Conservation (phyloP, 73 alveolate genomes). For the Tetrahymena elliotti region DNA sequence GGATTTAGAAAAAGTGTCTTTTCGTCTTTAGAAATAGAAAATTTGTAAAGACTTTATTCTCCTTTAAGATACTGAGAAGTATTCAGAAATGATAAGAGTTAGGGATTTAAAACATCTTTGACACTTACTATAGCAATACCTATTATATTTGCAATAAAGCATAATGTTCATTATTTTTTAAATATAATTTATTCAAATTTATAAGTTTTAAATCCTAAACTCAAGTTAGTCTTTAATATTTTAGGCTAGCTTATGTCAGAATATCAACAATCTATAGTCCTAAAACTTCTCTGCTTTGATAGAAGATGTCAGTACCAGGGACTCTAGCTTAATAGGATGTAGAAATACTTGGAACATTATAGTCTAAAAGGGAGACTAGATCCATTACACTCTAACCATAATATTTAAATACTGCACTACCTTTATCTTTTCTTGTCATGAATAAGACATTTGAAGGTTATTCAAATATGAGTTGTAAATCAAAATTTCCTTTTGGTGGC, state of each 20-base stretch:
- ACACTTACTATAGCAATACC: neutral
- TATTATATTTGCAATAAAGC: neutral
- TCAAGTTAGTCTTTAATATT: neutral
- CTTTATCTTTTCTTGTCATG: neutral
- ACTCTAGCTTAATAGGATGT: neutral
- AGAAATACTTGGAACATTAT: neutral
- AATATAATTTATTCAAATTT: neutral
- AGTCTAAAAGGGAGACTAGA: neutral
- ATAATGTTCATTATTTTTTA: neutral
- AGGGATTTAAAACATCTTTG: neutral
- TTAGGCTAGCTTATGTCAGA: neutral
- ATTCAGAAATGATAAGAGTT: neutral
- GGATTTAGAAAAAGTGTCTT: neutral
- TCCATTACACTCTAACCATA: neutral
- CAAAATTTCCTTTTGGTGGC: neutral
- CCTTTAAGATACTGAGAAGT: neutral
- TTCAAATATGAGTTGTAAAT: neutral
- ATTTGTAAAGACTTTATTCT: neutral
- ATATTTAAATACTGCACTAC: neutral
- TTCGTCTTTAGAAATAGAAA: neutral
- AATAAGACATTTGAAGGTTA: neutral
- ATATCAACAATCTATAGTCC: neutral
- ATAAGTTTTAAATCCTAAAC: neutral
- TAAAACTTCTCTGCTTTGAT: neutral
- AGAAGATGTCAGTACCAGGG: neutral